phyloP scores from a whole-genome alignment of 371 early-diverging fungal genomes.

The Mucor racemosus region DNA sequence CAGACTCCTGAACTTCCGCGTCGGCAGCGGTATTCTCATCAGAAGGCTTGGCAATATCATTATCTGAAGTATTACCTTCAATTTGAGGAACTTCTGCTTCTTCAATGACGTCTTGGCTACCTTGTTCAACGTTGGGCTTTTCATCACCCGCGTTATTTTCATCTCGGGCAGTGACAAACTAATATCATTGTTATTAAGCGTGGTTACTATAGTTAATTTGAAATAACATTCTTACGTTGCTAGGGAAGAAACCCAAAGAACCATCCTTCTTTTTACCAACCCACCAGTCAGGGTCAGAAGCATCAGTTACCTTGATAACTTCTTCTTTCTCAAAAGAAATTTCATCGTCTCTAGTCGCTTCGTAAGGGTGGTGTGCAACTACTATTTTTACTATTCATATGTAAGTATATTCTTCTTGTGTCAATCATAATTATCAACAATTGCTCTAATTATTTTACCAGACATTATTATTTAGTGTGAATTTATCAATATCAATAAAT shows the following conservation, averaged over 20 bases:
- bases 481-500: background rate
- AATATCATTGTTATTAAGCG: background rate
- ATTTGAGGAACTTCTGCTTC: background rate
- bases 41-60: background rate
- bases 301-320: constrained; percentile 57
- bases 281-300: constrained; percentile 70
- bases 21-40: background rate
- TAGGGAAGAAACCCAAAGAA: constrained; percentile 72
- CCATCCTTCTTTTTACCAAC: constrained; percentile 59
- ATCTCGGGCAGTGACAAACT: constrained; percentile 12
- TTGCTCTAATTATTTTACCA: background rate
- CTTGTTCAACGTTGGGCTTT: background rate
- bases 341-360: constrained; percentile 62
- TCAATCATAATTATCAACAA: background rate
- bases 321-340: constrained; percentile 63
- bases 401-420: background rate
- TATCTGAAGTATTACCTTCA: background rate
- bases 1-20: background rate
- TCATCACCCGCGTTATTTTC: background rate
- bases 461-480: constrained; percentile 2
- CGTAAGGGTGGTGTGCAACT: constrained; percentile 50
- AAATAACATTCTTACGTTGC: constrained; percentile 58
- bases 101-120: background rate
- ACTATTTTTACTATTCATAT: constrained; percentile 18
- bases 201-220: background rate